Percentiles rank a stretch among this genome's conserved stretches.
Evolutionary conservation across 345 rosid genomes (phyloP).

Genomic region (Syzygium jambos): DNA sequence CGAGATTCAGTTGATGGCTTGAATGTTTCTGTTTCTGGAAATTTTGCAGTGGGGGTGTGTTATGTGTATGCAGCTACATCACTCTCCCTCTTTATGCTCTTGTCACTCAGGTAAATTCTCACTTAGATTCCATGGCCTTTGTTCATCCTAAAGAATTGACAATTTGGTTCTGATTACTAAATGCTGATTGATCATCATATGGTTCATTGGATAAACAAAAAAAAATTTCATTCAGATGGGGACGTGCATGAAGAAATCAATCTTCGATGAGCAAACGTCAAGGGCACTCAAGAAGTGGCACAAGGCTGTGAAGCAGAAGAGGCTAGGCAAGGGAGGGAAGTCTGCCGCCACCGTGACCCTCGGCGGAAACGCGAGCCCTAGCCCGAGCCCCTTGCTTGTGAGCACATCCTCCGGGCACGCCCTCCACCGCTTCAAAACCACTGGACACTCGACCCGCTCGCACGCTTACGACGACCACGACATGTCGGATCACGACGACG

Average conservation of each 20-base stretch:
- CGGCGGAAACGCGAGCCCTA: constrained; percentile 35
- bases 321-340: constrained; percentile 47
- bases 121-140: not conserved
- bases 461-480: constrained; percentile 35
- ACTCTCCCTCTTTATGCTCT: constrained; percentile 92
- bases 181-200: not conserved
- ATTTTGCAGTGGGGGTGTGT: constrained; percentile 41
- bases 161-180: not conserved
- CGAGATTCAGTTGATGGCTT: not conserved
- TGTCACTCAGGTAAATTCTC: constrained; percentile 67
- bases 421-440: constrained; percentile 68
- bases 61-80: constrained; percentile 77
- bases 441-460: constrained; percentile 58
- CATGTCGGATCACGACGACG: constrained; percentile 54
- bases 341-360: constrained; percentile 23
- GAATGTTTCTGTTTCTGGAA: not conserved
- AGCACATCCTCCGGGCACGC: constrained; percentile 13
- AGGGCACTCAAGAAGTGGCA: constrained; percentile 93
- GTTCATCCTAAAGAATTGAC: not conserved
- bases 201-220: not conserved
- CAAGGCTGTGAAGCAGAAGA: constrained; percentile 61
- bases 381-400: not conserved
- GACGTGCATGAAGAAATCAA: constrained; percentile 71
- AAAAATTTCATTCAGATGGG: constrained; percentile 56
- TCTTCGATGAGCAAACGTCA: constrained; percentile 90